Evolutionary conservation across 257 asterid genomes (phyloP), one percentile per base, ranked within the genome.

Genomic region (Solanum lycopersicoides): DNA sequence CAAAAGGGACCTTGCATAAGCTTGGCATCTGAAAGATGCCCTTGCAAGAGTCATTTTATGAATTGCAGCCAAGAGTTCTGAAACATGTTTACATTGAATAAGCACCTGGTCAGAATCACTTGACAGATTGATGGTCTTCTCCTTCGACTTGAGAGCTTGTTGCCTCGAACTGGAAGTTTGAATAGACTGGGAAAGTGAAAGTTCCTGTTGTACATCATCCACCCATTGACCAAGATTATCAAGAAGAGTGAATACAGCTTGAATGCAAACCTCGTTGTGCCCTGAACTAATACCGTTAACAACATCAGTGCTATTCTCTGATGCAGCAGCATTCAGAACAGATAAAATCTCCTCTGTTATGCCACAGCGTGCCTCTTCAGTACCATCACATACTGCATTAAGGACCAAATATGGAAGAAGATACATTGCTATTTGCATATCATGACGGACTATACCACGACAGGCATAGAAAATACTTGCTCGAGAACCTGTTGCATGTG

Each of bases 141-240:
- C 98, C 94, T 95, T 97, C 88, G 73, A 88, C 90, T 92, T 97
- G 79, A 83, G 88, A 56, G 90, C 91, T 88, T 89, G 95, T 85
- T 93, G 94, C 94, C 87, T 94, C 53, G 92, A 75, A 89, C 88
- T 93, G 89, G 93, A 91, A 11, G 89, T 90, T 85, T 90, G 97
- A 86, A 91, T 90, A 92, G 99, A 95, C 92, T 92, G 98, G 53
- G 98, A 95, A 89, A 95, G 93, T 87, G 98, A 93, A 86, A 95
- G 97, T 89, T 97, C 98, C 88, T 94, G 97, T 90, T 95, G 94
- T 83, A 97, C 94, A 89, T 95, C 98, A 90, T 97, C 98, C 83
- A 95, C 98, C 99, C 99, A 97, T 89, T 97, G 99, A 88, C 99
- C 99, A 80, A 97, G 96, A 93, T 97, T 97, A 92, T 97, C 99